Percentiles rank a stretch among this genome's conserved stretches.
Evolutionary conservation across 257 asterid genomes (phyloP).

Genomic region (Jaltomata sinuosa): DNA sequence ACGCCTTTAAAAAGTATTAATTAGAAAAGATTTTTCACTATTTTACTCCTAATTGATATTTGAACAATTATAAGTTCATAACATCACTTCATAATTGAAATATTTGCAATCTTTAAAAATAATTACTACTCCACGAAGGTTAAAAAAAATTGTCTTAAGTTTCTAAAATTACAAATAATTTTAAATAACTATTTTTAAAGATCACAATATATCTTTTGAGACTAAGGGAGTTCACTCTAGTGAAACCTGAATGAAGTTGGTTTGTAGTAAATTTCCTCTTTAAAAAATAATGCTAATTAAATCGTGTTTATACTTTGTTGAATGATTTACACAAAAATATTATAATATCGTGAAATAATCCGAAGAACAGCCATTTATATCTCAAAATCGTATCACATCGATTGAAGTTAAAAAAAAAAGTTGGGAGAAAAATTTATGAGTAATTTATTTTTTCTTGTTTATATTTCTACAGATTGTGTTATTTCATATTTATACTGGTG

Average conservation of each 20-base stretch:
- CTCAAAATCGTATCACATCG: background rate
- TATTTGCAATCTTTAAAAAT: no score
- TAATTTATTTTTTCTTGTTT: background rate
- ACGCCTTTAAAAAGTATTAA: background rate
- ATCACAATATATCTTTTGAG: background rate
- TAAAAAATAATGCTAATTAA: background rate
- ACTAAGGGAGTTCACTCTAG: background rate
- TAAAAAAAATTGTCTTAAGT: no score
- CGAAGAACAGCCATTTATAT: background rate
- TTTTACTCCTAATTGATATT: background rate
- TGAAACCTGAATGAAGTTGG: background rate
- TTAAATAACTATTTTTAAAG: background rate
- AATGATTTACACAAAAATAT: background rate
- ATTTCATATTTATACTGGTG: background rate
- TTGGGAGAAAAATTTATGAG: background rate
- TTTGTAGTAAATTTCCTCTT: background rate
- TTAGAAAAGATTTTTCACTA: background rate
- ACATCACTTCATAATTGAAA: no score
- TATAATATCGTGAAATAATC: background rate
- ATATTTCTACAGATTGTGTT: background rate
- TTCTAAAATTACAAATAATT: background rate
- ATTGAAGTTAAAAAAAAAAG: background rate
- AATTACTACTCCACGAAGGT: no score
- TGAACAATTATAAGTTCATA: background rate
- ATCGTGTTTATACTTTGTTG: background rate